Base-by-base conservation (phyloP, 208 protist species). In the Trypanosoma grayi region DNA sequence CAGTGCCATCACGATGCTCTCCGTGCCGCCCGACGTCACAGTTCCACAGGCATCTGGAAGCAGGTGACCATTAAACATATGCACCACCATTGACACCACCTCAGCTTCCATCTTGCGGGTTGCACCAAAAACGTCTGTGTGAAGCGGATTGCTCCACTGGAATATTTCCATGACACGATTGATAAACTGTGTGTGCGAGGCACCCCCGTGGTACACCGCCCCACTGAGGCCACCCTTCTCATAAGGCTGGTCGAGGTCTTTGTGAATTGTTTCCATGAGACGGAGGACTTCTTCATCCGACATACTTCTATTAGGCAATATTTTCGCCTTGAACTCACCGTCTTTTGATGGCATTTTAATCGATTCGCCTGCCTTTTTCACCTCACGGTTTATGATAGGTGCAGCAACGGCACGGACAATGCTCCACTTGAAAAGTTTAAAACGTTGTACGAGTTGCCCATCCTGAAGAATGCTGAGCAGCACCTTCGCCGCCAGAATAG, bases 41-140 rank as follows among this genome's bases (percentile, higher is more conserved):
- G 82, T 83, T n/a, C 98, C 98, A 79, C 97, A 98, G 0, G 90
- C 81, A 45, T 96, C 82, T 2, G 75, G 43, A 24, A 87, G 79
- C 8, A 83, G 53, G 60, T 94, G 77, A 30, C 94, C 97, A 60
- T 98, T 88, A 70, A 94, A 94, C 91, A 99, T 97, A 65, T 89
- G 81, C 13, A 92, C 46, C 27, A 93, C 90, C 97, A 99, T 99
- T 25, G 85, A 79, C 13, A 98, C 93, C 14, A 99, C 86, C 64
- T 99, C 97, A 1, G 97, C 90, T 59, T 99, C 98, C 90, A 99
- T 98, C 71, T 99, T 98, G 54, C 97, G 86, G 39, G 97, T 88
- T 5, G 88, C 89, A 0, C 97, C 97, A 70, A 99, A 99, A 16
- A 98, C 83, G 56, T 93, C 90, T 16, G 79, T 80, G 80, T 99